Evolutionary conservation across 805 yeast species (phyloP).

Genomic region (Metschnikowia reukaufii): DNA sequence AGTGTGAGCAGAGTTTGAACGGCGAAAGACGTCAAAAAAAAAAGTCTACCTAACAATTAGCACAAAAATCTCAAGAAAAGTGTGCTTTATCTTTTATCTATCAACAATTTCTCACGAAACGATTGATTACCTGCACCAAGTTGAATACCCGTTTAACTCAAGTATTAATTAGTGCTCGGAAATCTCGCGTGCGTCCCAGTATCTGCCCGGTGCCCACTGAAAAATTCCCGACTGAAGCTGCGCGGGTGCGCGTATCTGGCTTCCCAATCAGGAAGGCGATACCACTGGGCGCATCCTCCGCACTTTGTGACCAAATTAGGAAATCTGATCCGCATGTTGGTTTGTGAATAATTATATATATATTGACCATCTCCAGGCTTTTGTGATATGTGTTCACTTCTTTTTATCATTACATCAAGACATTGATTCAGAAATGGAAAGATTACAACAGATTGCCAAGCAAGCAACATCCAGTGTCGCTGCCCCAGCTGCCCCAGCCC

Average conservation of each 20-base stretch:
- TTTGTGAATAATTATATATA: constrained; percentile 6
- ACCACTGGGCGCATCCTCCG: constrained; percentile 9
- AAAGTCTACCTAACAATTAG: too few relatives aligned
- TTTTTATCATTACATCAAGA: neutral
- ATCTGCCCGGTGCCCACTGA: too few relatives aligned
- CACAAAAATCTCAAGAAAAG: too few relatives aligned
- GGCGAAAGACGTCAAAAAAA: too few relatives aligned
- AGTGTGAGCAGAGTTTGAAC: too few relatives aligned
- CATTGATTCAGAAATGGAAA: constrained; percentile 47
- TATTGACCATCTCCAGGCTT: neutral
- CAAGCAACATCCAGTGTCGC: constrained; percentile 58
- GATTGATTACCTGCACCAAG: too few relatives aligned
- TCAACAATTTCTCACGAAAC: too few relatives aligned
- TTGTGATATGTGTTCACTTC: neutral
- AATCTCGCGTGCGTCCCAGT: neutral
- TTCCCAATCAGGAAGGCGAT: constrained; percentile 10
- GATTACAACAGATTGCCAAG: constrained; percentile 61
- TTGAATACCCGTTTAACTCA: too few relatives aligned
- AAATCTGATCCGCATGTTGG: constrained; percentile 12
- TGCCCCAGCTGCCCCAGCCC: constrained; percentile 56
- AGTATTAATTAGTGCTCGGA: too few relatives aligned
- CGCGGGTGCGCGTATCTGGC: constrained; percentile 9
- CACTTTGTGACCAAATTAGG: constrained; percentile 10
- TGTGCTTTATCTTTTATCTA: too few relatives aligned
- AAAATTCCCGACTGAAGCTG: neutral